Evolutionary conservation across 176 grass and related monocot species (phyloP), one percentile per base, ranked within the genome.

Genomic region (Raddia guianensis): DNA sequence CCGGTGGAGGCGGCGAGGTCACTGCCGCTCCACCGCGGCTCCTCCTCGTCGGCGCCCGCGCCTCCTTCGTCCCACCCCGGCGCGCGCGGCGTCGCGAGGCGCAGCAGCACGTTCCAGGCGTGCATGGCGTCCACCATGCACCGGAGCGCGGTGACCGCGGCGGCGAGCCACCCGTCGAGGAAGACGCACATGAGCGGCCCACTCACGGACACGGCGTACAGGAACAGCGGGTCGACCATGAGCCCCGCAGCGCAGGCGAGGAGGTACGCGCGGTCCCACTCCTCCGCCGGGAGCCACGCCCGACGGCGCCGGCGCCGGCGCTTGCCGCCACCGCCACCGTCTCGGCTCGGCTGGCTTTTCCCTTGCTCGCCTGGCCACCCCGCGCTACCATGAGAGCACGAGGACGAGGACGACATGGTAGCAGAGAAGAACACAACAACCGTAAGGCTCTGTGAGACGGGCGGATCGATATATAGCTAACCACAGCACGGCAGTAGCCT

Each of bases 221-320:
- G 83, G 78, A 94, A 97, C 46, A 97, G 86, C n/a, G 94, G 91
- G 79, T 97, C 94, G 0, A 97, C 83, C 70, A 97, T 18, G 19
- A 97, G 85, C 54, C 94, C 94, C 11, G 73, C 90, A 16, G 89
- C 91, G 73, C 94, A 94, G 27, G 85, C 85, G 3, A 94, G 90
- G 9, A 97, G 87, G 87, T 90, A 97, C 19, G 69, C 70, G 4
- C 91, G 87, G 91, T 91, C 89, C 91, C 94, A 97, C 77, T 92
- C 91, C 61, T 21, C 7, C 4, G 48, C 69, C 21, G 51, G 27
- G 21, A 21, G 61, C 61, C 57, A 59, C 35, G 8, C 12, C 70
- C 80, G 33, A 12, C 40, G 2, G 0, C 77, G 33, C n/a, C 40
- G 2, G 0, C 77, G 53, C 27, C 70, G 52, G 37, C 3, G 50